phyloP scores from a whole-genome alignment of 2,329 filamentous ascomycete species.

The Hymenoscyphus repandus region DNA sequence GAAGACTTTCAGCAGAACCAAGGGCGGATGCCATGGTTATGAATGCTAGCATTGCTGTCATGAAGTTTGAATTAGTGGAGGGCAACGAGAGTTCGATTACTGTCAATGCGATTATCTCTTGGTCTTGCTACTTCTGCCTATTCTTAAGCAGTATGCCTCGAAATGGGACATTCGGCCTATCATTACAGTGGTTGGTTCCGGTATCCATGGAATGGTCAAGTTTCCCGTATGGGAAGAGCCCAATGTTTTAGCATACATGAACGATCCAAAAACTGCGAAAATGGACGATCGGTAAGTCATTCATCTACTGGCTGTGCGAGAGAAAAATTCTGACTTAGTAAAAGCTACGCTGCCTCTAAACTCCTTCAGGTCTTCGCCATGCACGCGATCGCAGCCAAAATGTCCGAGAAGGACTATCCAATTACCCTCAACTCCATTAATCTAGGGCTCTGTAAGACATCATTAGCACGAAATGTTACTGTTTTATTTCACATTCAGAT shows the following conservation, averaged over 20 bases:
- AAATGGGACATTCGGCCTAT: constrained; percentile 2
- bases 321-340: neutral
- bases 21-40: constrained; percentile 40
- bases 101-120: constrained; percentile 19
- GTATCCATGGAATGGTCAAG: constrained; percentile 9
- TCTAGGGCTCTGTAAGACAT: constrained; percentile 24
- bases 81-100: constrained; percentile 17
- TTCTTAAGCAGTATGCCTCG: neutral
- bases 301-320: neutral
- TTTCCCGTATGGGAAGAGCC: constrained; percentile 8
- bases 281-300: constrained; percentile 12
- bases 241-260: constrained; percentile 20
- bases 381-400: constrained; percentile 23
- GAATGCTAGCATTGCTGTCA: constrained; percentile 27
- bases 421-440: constrained; percentile 25
- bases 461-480: no score
- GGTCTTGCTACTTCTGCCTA: constrained; percentile 14
- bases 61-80: constrained; percentile 11
- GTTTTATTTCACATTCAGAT: no score
- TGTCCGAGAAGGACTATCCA: constrained; percentile 5
- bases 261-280: constrained; percentile 15
- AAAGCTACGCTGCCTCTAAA: constrained; percentile 30
- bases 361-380: constrained; percentile 23
- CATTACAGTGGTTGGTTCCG: constrained; percentile 13
- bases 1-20: constrained; percentile 2